Base-by-base conservation (phyloP, 192 early-diverging fungal species). In the Paraglomus brasilianum region DNA sequence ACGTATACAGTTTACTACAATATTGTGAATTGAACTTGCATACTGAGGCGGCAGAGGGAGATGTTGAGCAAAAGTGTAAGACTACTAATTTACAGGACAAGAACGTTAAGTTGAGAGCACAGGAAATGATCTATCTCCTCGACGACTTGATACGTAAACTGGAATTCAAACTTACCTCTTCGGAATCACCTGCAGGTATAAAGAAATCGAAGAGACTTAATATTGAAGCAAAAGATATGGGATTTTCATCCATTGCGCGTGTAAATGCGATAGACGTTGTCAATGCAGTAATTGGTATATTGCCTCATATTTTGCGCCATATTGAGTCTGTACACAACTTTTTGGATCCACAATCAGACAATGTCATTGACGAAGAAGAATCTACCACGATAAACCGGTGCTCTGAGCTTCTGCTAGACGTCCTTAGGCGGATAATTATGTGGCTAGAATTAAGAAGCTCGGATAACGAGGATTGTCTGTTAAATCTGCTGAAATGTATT, bases 81-180 rank as follows among this genome's bases (percentile, higher is more conserved):
- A 44, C 8, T 53, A 49, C 38, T n/a, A 19, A 46, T 22, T 11
- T 2, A 1, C 13, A 8, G 21, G 40, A 57, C 30, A 68, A 75
- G 13, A 56, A 38, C 10, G 70, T 75, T 14, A 59, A 77, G 9
- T 60, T 80, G 17, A 45, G 53, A 40, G 68, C 68, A 19, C 51
- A 55, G 21, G 72, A 79, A 39, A 63, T 79, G 8, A 78, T 75
- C 47, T 84, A 82, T 41, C 73, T 86, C 13, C 68, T 86, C 7
- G 72, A 74, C 14, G 84, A 86, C 57, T 65, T 86, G 1, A 58
- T 71, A 46, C 53, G 74, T 8, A 86, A 86, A 60, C 52, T 84
- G 11, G 75, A 75, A 14, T 74, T 72, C 38, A 86, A 84, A 50
- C 45, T 84, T 40, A 63, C 72, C 0, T 58, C 75, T 2, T 70